Base-by-base conservation (phyloP, 331 rosid species). In the Dryas integrifolia region DNA sequence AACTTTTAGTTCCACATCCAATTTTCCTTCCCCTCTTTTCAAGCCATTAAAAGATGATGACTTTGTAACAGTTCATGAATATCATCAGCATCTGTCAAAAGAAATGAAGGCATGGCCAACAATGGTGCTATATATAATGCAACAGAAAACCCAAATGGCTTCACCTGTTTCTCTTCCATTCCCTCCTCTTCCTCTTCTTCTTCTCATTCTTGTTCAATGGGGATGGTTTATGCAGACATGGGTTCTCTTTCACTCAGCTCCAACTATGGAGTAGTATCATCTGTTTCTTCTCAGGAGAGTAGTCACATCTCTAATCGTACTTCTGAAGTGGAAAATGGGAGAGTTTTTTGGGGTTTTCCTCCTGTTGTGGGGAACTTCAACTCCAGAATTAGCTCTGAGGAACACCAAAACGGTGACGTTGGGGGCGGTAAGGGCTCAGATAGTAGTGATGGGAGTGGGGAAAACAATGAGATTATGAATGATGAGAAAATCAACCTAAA, bases 221-320 rank as follows among this genome's bases (percentile, higher is more conserved):
- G 86, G 55, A 73, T 82, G 86, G 80, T 85, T 57, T 81, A 83
- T 75, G 78, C 86, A 13, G 86, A 88, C 65, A 81, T 80, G 86
- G 87, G 86, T 7, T 82, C 91, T 58, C 90, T 92, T 72, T 85
- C 94, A 58, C 87, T 92, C 21, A 73, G 35, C 46, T 83, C 92
- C 77, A 84, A 86, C 85, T 70, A 58, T 53, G 83, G 77, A 35
- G 50, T 75, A 47, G 65, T 69, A 46, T 79, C 90, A 6, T 70
- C 83, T 1, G 58, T 60, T 65, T 82, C 89, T 80, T 84, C 92
- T 21, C 89, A 83, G 41, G 88, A 91, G 58, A 79, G 79, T 60
- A 77, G 82, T 52, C 57, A 41, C 35, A 67, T 57, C 67, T 73
- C 83, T 1, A 84, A 67, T 77, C 68, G 45, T 30, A 30, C 35